Base-by-base conservation (phyloP, 768 basidiomycete genomes). In the Pisolithus tinctorius region DNA sequence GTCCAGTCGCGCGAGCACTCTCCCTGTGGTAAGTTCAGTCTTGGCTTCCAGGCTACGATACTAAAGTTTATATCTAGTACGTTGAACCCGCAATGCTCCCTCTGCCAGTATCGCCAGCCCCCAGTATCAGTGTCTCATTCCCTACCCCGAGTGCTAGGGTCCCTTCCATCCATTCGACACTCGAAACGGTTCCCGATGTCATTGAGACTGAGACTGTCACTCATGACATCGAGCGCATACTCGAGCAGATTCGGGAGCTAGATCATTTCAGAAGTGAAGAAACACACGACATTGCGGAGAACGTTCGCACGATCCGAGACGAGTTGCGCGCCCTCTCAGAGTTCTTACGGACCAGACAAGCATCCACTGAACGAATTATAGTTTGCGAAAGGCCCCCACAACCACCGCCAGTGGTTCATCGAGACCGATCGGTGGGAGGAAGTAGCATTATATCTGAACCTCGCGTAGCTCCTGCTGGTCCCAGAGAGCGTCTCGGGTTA, bases 251-350 rank as follows among this genome's bases (percentile, higher is more conserved):
- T 9, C 81, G 87, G 47, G 83, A 88, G 48, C 60, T 91, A 11
- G 82, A 91, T 57, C 71, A 76, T 30, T 70, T 73, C 16, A 71
- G 86, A 48, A 83, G 80, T 0, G 72, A 78, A 3, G 87, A 93
- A 56, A 78, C 74, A 29, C 73, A 78, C 26, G 83, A 83, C 14
- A 62, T 93, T 7, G 74, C 77, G 0, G 81, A 80, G 43, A 83
- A 86, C 60, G 73, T 95, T 4, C 78, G 78, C 47, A 78, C 81
- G 0, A 79, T 96, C 37, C 78, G 85, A 51, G 74, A 83, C 36
- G 83, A 88, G 56, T 69, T 95, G 3, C 74, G 73, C 11, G 80
- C 83, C 42, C 72, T 93, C 10, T 77, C 82, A 0, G 70, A 79
- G 27, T 78, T 74, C 54, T 65, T 86, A 16, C 80, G 74, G 51